Base-by-base conservation (phyloP, 2,329 filamentous ascomycete genomes). In the Penicillium sp. region DNA sequence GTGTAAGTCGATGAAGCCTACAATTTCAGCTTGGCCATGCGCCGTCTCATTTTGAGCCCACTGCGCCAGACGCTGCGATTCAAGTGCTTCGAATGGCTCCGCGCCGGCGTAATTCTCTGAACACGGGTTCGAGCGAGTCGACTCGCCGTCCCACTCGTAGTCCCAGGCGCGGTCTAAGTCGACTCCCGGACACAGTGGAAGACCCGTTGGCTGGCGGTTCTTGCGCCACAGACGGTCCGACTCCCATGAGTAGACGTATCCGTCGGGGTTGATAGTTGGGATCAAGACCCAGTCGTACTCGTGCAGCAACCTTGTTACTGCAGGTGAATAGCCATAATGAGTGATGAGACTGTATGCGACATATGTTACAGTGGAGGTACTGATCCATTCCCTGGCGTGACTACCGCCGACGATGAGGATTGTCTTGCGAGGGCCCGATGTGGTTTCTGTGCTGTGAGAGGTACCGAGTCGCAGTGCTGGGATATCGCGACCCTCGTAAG, bases 301-400 rank as follows among this genome's bases (percentile, higher is more conserved):
- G 60, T 94, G 82, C 4, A 99, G 81, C 9, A 97, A 80, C 58
- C 86, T 88, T 20, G 89, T 92, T 52, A 95, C 87, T 13, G 74
- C 74, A 78, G 81, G 60, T 68, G 82, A 74, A 83, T 90, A 90
- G 54, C 89, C 89, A 72, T 93, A 95, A 5, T 86, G 84, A 1
- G 89, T 92, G 66, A 96, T 89, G 46, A 97, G 81, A 16, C 85
- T 89, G 84, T 94, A 96, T 10, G 93, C 91, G 31, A 96, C 78
- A 67, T 96, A 97, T 66, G 89, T 95, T 50, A 95, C 90, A 0
- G 92, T 96, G 67, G 88, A 94, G 1, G 89, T 92, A 45, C 91
- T 90, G 62, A 99, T 96, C 94, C 94, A 99, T 79, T 99, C 94
- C 37, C 94, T 85, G 3, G 92, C 93, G 73, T 97, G 94, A n/a